Percentiles rank a stretch among this genome's conserved stretches.
phyloP scores from a whole-genome alignment of 495 filamentous ascomycete species.

The Gamarada debralockiae region DNA sequence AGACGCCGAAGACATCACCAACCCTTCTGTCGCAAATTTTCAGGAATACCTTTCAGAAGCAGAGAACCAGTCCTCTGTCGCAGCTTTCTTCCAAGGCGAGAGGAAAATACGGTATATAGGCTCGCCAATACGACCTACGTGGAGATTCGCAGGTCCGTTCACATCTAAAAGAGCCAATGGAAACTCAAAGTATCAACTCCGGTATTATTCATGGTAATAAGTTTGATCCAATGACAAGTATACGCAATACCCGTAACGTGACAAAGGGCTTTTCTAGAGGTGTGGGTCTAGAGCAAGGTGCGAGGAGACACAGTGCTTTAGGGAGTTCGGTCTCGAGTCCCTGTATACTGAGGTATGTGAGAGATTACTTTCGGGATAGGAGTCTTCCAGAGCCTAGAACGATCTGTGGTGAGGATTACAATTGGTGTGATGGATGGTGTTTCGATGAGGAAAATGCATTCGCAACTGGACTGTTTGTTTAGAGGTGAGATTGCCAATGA shows the following conservation, averaged over 20 bases:
- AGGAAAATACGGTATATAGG: conserved; percentile 4
- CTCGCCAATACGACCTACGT: not conserved
- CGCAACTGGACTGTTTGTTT: too few species aligned
- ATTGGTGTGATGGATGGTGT: not conserved
- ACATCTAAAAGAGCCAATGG: not conserved
- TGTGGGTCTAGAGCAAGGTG: conserved; percentile 4
- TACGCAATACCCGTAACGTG: not conserved
- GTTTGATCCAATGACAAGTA: conserved; percentile 1
- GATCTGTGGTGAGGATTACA: conserved; percentile 3
- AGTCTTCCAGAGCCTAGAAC: not conserved
- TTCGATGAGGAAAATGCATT: not conserved
- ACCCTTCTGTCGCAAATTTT: not conserved
- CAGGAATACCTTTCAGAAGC: conserved; percentile 1
- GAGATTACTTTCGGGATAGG: conserved; percentile 1
- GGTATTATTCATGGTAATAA: conserved; percentile 4
- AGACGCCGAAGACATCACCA: conserved; percentile 1
- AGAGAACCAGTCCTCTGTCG: not conserved
- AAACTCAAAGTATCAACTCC: not conserved
- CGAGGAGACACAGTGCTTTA: conserved; percentile 3
- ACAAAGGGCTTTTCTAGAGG: conserved; percentile 2
- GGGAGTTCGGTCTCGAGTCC: not conserved
- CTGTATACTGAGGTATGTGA: not conserved
- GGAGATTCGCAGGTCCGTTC: conserved; percentile 4
- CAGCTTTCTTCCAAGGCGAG: conserved; percentile 6
- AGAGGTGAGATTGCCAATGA: too few species aligned